phyloP scores from a whole-genome alignment of 306 rosid genomes.

The Pterocarpus santalinus region DNA sequence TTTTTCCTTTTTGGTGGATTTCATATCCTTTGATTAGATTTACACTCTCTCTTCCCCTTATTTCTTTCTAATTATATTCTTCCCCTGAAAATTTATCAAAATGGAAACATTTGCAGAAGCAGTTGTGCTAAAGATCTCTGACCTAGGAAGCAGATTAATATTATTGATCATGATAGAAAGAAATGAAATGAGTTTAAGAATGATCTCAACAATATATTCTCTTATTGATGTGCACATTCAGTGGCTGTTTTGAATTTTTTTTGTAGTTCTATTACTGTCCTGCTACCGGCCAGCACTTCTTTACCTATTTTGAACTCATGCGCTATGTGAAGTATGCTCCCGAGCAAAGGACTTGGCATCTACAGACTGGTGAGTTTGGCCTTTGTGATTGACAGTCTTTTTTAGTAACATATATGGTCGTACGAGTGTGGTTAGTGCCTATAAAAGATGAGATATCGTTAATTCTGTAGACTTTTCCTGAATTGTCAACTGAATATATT shows the following conservation, averaged over 20 bases:
- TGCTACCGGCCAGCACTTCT: slow-evolving; percentile 34
- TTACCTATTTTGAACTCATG: slow-evolving; percentile 12
- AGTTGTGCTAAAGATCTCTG: background rate
- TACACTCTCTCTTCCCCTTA: no score
- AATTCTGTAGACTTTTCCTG: slow-evolving; percentile 27
- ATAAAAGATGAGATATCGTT: background rate
- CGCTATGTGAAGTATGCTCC: slow-evolving; percentile 44
- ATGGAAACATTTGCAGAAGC: background rate
- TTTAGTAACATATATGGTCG: background rate
- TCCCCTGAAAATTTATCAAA: background rate
- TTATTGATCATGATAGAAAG: slow-evolving; percentile 2
- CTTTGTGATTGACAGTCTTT: background rate
- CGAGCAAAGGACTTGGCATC: background rate
- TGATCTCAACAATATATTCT: slow-evolving; percentile 12
- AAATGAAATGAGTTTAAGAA: background rate
- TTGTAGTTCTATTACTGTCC: slow-evolving; percentile 43
- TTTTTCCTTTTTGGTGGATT: no score
- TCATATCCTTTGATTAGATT: background rate
- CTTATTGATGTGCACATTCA: slow-evolving; percentile 18
- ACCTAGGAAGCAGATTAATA: slow-evolving; percentile 1
- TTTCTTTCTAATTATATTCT: no score
- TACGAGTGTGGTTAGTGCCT: background rate
- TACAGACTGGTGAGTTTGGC: slow-evolving; percentile 41
- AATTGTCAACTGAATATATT: slow-evolving; percentile 14
- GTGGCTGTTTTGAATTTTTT: slow-evolving; percentile 18